Base-by-base conservation (phyloP, 768 basidiomycete genomes). In the Gloeopeniophorella convolvens region DNA sequence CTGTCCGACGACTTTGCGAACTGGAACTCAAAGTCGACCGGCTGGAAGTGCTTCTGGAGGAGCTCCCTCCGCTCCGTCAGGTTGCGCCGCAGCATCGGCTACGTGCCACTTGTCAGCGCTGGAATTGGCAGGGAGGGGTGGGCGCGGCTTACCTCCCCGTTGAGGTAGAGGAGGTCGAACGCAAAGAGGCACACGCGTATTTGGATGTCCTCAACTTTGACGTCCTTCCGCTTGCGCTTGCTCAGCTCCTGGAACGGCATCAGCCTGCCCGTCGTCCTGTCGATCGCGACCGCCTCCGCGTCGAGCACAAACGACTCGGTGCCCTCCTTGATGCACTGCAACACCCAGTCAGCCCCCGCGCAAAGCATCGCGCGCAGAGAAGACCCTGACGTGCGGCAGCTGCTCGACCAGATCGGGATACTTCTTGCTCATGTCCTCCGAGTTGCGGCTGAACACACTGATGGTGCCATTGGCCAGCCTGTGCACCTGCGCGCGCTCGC, bases 181-280 rank as follows among this genome's bases (percentile, higher is more conserved):
- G 86, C 96, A 61, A 97, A 98, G 18, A 99, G 74, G 63, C 93
- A 97, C 10, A 98, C 96, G 59, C 84, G 82, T 51, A 99, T 90
- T 72, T 93, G 88, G 60, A 99, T 96, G 65, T 98, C 96, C 66
- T 98, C 94, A 3, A 94, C 82, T 65, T 89, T 93, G 59, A 99
- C 96, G 56, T 99, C 96, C 69, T 99, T 99, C 42, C 96, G 82
- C 66, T 98, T 98, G 50, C 96, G 78, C 56, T 79, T 78, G 62
- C 90, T 92, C 11, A 99, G 77, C 63, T 99, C 95, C 67, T 99
- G 96, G 82, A 99, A 99, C 1, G 95, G 96, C 79, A 98, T 82
- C 32, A 99, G 73, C 63, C 85, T 90, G 20, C 82, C 82, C 3
- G 87, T 87, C 23, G 74, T 74, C 43, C 80, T 77, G 66, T 99